Evolutionary conservation across 768 basidiomycete genomes (phyloP).

Genomic region (Hericium alpestre): DNA sequence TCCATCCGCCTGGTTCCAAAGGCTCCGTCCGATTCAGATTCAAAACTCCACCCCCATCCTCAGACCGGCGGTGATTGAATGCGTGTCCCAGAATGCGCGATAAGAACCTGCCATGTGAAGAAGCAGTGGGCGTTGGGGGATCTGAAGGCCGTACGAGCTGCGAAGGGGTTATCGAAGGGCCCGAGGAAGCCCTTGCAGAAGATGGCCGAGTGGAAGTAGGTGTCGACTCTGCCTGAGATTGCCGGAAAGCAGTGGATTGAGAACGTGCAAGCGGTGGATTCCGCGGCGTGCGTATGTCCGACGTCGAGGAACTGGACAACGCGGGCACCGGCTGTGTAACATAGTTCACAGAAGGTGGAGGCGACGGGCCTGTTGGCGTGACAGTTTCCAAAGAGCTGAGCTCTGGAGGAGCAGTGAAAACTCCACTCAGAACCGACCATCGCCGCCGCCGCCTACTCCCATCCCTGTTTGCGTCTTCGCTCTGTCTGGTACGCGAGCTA

Average conservation of each 20-base stretch:
- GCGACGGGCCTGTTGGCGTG: slow-evolving; percentile 19
- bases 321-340: slow-evolving; percentile 11
- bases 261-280: neutral
- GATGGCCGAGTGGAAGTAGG: slow-evolving; percentile 6
- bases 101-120: slow-evolving; percentile 52
- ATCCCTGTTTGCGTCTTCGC: slow-evolving; percentile 17
- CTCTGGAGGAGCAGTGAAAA: slow-evolving; percentile 23
- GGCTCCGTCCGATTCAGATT: slow-evolving; percentile 26
- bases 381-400: slow-evolving; percentile 10
- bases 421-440: slow-evolving; percentile 61
- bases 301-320: neutral
- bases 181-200: neutral
- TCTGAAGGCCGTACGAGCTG: neutral
- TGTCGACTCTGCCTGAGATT: slow-evolving; percentile 14
- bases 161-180: neutral
- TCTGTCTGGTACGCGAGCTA: slow-evolving; percentile 15
- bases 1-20: slow-evolving; percentile 28
- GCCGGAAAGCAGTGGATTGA: slow-evolving; percentile 9
- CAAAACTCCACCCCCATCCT: slow-evolving; percentile 33
- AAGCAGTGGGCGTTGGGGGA: slow-evolving; percentile 20
- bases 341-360: neutral
- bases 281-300: slow-evolving; percentile 11
- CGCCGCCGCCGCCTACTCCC: slow-evolving; percentile 41
- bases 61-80: slow-evolving; percentile 47
- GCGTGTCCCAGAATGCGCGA: slow-evolving; percentile 63